Conservation (phyloP, 371 early-diverging fungal genomes). For the Apophysomyces elegans region DNA sequence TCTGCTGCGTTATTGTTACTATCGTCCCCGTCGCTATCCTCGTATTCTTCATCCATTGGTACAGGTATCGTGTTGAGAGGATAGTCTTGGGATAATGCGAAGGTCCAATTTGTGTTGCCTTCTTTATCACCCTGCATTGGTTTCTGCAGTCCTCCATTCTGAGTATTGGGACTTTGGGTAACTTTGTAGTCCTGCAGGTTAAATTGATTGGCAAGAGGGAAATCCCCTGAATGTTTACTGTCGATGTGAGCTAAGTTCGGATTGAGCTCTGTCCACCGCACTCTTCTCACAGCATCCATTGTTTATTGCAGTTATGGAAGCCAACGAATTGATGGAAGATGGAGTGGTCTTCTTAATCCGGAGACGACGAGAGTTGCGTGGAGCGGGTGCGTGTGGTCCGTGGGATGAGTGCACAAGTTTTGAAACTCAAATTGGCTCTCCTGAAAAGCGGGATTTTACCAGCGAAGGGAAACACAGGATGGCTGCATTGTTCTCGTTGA, state of each 20-base stretch:
- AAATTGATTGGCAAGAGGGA: neutral
- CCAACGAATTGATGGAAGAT: neutral
- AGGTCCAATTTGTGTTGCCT: neutral
- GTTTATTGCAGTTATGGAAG: neutral
- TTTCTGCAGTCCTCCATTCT: neutral
- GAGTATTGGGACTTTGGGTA: neutral
- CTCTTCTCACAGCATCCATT: conserved; percentile 27
- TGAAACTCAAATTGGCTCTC: too few species aligned
- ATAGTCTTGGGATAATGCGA: conserved; percentile 17
- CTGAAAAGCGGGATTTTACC: too few species aligned
- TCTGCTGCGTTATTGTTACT: neutral
- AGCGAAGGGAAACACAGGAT: too few species aligned
- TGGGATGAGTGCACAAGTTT: too few species aligned
- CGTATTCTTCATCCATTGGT: conserved; percentile 20
- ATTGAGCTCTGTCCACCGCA: conserved; percentile 30
- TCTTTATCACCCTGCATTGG: conserved; percentile 7
- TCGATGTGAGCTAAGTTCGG: neutral
- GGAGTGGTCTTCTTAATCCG: too few species aligned
- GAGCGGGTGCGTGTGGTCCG: too few species aligned
- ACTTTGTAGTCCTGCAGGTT: conserved; percentile 4
- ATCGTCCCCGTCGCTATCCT: conserved; percentile 33
- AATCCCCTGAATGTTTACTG: neutral
- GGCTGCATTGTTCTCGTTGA: too few species aligned
- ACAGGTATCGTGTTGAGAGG: conserved; percentile 27
- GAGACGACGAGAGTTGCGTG: neutral